phyloP scores from a whole-genome alignment of 495 filamentous ascomycete genomes.

The Tuber melanosporum region DNA sequence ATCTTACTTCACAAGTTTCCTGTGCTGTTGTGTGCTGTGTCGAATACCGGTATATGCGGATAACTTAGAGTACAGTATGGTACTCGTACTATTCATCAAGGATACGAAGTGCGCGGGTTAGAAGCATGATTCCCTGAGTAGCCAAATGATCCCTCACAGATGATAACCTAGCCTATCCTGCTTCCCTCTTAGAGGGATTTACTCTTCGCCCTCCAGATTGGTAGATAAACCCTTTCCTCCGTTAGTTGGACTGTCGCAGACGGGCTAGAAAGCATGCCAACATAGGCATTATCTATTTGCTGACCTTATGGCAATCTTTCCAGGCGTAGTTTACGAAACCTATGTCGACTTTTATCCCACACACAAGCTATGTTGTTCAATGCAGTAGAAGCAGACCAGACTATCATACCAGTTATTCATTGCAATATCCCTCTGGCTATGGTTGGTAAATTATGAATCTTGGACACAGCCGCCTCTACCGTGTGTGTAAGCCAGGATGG shows the following conservation, averaged over 20 bases:
- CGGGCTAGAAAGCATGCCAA: background rate
- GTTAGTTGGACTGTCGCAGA: background rate
- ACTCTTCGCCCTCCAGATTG: background rate
- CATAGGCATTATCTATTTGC: background rate
- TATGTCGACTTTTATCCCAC: background rate
- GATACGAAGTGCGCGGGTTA: background rate
- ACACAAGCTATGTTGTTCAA: background rate
- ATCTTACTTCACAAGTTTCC: background rate
- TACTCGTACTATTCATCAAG: background rate
- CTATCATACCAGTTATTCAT: background rate
- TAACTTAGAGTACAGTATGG: no score
- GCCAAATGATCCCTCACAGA: constrained; percentile 15
- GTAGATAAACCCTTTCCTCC: background rate
- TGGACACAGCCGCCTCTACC: background rate
- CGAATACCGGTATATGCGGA: background rate
- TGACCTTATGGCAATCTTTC: background rate
- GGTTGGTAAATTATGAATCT: background rate
- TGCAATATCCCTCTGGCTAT: background rate
- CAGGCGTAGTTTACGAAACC: background rate
- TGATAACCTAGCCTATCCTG: constrained; percentile 17
- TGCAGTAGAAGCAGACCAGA: background rate
- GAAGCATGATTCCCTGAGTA: constrained; percentile 31
- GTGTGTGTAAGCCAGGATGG: background rate
- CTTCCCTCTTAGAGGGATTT: background rate
- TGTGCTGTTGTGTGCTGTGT: background rate